Percentiles rank a stretch among this genome's conserved stretches.
Conservation (phyloP, 495 filamentous ascomycete genomes). For the Aspergillus bridgeri region DNA sequence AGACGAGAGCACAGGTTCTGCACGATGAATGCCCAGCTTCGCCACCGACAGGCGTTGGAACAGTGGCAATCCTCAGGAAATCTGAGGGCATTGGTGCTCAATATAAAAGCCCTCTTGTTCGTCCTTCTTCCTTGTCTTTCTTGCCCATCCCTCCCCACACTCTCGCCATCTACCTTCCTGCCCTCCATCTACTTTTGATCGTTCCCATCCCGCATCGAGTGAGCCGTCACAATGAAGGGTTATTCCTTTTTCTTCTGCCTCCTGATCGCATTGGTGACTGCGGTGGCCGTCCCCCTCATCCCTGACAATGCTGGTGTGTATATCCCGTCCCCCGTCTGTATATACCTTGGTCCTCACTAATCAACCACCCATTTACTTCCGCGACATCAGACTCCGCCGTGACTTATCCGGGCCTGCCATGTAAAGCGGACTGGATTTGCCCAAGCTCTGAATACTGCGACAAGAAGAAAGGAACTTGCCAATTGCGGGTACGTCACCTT, state of each 20-base stretch:
- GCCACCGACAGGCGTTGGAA: too few species aligned
- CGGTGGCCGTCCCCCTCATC: not conserved
- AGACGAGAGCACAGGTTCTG: too few species aligned
- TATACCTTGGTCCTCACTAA: too few species aligned
- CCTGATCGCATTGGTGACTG: not conserved
- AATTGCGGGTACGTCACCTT: not conserved
- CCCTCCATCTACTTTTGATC: not conserved
- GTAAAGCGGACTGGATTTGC: not conserved
- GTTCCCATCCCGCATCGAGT: not conserved
- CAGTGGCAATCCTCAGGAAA: too few species aligned
- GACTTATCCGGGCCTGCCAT: not conserved
- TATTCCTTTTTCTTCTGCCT: not conserved
- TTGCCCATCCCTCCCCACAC: not conserved
- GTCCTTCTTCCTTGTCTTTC: not conserved
- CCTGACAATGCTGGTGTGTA: too few species aligned
- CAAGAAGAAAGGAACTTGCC: not conserved
- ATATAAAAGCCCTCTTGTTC: not conserved
- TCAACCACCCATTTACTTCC: too few species aligned
- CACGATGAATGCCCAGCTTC: not conserved
- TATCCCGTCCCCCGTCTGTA: too few species aligned
- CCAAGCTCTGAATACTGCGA: not conserved
- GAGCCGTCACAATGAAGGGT: not conserved
- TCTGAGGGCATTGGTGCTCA: too few species aligned
- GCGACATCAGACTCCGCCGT: not conserved
- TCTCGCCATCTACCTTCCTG: not conserved